These are phyloP conservation scores for Trichoderma brevicompactum DNA, from an alignment of 2,329 filamentous ascomycete genomes.

Conservation along the genomic window DNA sequence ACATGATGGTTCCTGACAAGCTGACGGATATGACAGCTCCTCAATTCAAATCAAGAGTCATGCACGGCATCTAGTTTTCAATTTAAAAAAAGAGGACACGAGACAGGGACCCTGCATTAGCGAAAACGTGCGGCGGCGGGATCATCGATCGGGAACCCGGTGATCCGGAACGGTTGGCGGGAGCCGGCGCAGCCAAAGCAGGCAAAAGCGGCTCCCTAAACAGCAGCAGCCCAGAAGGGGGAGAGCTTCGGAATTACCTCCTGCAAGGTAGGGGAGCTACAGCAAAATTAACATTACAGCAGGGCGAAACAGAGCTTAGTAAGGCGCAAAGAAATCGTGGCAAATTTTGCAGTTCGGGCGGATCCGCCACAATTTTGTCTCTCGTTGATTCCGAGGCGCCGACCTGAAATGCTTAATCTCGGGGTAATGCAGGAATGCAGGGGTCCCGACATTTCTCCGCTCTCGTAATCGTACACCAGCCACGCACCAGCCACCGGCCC, in stretches of 20 bases:
- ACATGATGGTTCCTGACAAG: slow-evolving; percentile 16
- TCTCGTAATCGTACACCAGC: slow-evolving; percentile 2
- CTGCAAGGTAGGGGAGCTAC: too few species aligned
- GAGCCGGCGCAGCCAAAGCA: neutral
- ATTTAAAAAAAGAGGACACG: neutral
- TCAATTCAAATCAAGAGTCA: slow-evolving; percentile 6
- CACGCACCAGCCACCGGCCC: slow-evolving; percentile 8
- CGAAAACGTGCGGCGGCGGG: slow-evolving; percentile 14
- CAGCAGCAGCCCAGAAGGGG: too few species aligned
- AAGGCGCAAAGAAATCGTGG: neutral
- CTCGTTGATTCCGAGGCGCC: too few species aligned
- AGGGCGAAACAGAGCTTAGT: neutral
- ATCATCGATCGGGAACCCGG: slow-evolving; percentile 21
- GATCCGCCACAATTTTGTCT: neutral
- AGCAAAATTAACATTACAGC: neutral
- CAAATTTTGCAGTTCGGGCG: neutral
- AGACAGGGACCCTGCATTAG: slow-evolving; percentile 23
- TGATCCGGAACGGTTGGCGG: slow-evolving; percentile 14
- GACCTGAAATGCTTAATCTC: slow-evolving; percentile 3
- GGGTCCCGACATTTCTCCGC: neutral
- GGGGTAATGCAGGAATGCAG: slow-evolving; percentile 7
- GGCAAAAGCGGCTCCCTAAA: too few species aligned
- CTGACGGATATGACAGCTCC: neutral
- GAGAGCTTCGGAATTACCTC: too few species aligned
- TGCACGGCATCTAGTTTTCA: neutral